Conservation (phyloP, 768 basidiomycete species). For the Artomyces pyxidatus region DNA sequence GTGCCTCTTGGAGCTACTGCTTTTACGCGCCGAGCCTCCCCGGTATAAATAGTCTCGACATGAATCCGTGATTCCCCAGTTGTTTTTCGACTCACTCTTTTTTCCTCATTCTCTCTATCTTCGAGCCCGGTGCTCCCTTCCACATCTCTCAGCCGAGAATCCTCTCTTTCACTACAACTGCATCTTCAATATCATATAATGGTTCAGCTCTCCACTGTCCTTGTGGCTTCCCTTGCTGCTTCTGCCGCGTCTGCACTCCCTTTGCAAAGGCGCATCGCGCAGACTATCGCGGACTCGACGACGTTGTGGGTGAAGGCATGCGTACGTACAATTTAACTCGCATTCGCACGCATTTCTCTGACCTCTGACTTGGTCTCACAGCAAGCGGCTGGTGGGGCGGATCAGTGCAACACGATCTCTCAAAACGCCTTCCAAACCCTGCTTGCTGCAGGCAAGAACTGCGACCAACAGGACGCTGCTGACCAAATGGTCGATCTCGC, state of each 20-base stretch:
- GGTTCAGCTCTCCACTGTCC: slow-evolving; percentile 1
- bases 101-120: background rate
- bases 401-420: slow-evolving; percentile 48
- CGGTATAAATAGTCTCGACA: background rate
- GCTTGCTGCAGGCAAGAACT: slow-evolving; percentile 36
- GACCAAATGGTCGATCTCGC: slow-evolving; percentile 43
- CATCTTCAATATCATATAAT: background rate
- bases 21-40: too few relatives aligned
- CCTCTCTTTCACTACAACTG: background rate
- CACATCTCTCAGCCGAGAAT: background rate
- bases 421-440: slow-evolving; percentile 49
- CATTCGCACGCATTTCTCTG: background rate
- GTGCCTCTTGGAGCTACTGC: too few relatives aligned
- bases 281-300: slow-evolving; percentile 40
- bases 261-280: slow-evolving; percentile 40
- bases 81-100: background rate
- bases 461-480: slow-evolving; percentile 40
- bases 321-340: slow-evolving; percentile 26
- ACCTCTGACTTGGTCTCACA: slow-evolving; percentile 18
- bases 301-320: slow-evolving; percentile 44
- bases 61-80: slow-evolving; percentile 9
- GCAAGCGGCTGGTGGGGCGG: slow-evolving; percentile 47
- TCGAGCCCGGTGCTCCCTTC: slow-evolving; percentile 8
- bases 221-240: background rate
- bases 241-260: slow-evolving; percentile 17